Evolutionary conservation across 2,329 filamentous ascomycete species (phyloP).

Genomic region (Fusarium falciforme): DNA sequence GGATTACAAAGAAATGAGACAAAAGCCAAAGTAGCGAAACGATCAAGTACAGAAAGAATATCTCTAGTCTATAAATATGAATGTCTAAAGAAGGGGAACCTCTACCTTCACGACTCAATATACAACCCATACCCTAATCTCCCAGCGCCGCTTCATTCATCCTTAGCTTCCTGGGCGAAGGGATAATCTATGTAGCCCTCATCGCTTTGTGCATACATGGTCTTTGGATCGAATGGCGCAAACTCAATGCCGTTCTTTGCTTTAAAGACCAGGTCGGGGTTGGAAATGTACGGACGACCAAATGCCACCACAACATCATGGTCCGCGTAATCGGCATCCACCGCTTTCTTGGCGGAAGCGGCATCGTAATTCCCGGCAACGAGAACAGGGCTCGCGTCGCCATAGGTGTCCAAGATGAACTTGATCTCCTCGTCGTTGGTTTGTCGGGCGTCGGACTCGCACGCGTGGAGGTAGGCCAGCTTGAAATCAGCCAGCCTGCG

Average conservation of each 20-base stretch:
- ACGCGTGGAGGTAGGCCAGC: conserved; percentile 70
- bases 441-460: conserved; percentile 66
- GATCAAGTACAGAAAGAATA: no score
- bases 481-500: conserved; percentile 61
- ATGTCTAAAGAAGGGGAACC: neutral
- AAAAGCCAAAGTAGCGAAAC: no score
- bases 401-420: conserved; percentile 49
- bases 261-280: conserved; percentile 37
- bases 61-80: neutral
- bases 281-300: conserved; percentile 46
- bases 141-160: neutral
- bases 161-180: neutral
- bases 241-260: conserved; percentile 26
- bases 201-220: neutral
- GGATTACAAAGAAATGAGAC: no score
- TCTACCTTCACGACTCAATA: neutral
- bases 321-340: conserved; percentile 42
- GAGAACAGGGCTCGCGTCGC: conserved; percentile 41
- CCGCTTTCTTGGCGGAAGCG: conserved; percentile 42
- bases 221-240: neutral
- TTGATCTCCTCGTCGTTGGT: conserved; percentile 45
- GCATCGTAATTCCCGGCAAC: conserved; percentile 49
- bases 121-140: neutral
- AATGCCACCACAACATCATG: conserved; percentile 47
- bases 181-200: neutral